Conservation (phyloP, 352 stramenopile genomes). For the Pythium plurisporium region DNA sequence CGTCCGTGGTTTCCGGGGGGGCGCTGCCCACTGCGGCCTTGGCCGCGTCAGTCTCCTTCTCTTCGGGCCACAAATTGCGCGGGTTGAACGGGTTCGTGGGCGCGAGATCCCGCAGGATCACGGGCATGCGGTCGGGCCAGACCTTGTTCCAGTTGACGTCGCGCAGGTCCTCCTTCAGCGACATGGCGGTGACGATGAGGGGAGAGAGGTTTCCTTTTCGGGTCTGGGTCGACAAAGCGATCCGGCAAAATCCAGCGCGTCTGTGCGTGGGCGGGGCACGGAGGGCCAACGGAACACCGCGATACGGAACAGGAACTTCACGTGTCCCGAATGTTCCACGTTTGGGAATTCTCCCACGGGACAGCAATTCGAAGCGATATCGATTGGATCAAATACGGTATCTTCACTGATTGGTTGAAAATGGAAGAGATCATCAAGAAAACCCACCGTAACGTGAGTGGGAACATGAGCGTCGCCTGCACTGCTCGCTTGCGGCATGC, state of each 20-base stretch:
- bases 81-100: slow-evolving; percentile 86
- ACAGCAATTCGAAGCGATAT: background rate
- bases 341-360: background rate
- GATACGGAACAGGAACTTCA: slow-evolving; percentile 14
- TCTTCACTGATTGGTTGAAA: slow-evolving; percentile 6
- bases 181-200: slow-evolving; percentile 13
- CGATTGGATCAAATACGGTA: slow-evolving; percentile 10
- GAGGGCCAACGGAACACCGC: slow-evolving; percentile 13
- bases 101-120: slow-evolving; percentile 82
- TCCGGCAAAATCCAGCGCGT: background rate
- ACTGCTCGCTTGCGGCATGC: background rate
- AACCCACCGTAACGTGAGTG: background rate
- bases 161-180: slow-evolving; percentile 75
- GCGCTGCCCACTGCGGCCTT: no score
- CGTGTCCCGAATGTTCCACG: slow-evolving; percentile 16
- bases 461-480: background rate
- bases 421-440: background rate
- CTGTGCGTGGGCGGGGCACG: slow-evolving; percentile 9
- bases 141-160: slow-evolving; percentile 89
- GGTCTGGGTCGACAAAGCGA: no score
- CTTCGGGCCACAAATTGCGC: slow-evolving; percentile 79
- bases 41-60: slow-evolving; percentile 49
- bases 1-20: no score
- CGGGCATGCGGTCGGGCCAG: slow-evolving; percentile 83
- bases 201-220: background rate